Base-by-base conservation (phyloP, 2,329 filamentous ascomycete genomes). In the Lasiodiplodia hormozganensis region DNA sequence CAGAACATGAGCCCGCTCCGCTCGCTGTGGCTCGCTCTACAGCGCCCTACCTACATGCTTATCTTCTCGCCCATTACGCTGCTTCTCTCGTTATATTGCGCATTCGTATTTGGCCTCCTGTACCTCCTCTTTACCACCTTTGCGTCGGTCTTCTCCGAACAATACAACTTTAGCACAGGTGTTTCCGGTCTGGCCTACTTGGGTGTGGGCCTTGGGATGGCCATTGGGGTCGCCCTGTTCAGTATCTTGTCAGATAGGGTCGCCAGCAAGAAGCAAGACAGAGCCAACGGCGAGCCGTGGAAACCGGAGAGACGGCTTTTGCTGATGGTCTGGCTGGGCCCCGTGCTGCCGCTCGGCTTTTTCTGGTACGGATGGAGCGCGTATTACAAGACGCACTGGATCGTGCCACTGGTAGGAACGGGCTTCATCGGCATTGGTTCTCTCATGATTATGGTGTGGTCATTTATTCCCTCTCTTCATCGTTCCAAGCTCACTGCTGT, bases 361-460 rank as follows among this genome's bases (percentile, higher is more conserved):
- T 79, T 81, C 70, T 70, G 78, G 57, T 87, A 87, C 68, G 85
- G 57, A 2, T 62, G 57, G 38, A 31, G 36, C 18, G 57, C 57
- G 4, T 23, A 47, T 18, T 43, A 43, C 16, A 14, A 43, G 21
- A 23, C n/a, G 7, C 57, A 62, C 21, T 62, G 57, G 57, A 62
- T 62, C 0, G 14, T 40, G 11, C 38, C 38, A 4, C 11, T 40
- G 1, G 4, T 40, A 40, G 38, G 38, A 12, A 40, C 38, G 12
- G 14, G 12, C 12, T 12, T 16, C 11, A 16, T 40, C 38, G 38
- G 38, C 14, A 5, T 40, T 40, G 38, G 38, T 5, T 12, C 11
- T 12, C 11, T 62, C 5, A 36, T n/a, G 11, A 62, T 62, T 7
- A 62, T 38, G 21, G 56, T 31, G 18, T 4, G 8, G 6, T 21